Evolutionary conservation across 2,329 filamentous ascomycete genomes (phyloP), one percentile per base, ranked within the genome.

Genomic region (Helotiales sp.): DNA sequence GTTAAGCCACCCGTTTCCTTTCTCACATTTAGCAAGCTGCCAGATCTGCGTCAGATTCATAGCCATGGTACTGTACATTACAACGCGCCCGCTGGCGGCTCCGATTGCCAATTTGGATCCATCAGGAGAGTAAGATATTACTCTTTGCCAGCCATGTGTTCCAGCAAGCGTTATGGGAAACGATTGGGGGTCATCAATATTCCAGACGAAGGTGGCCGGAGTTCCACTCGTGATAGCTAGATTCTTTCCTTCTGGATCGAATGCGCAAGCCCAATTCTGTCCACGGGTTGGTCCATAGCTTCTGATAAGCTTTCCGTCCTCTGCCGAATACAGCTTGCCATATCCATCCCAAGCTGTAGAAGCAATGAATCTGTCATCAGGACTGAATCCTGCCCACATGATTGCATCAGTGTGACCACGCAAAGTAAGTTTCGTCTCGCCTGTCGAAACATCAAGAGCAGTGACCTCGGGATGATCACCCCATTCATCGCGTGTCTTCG

Each of bases 251-350:
- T 52, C 34, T 12, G 19, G 22, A 2, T 36, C 36, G 25, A 52
- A 52, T 2, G 27, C 49, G 24, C 49, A 52, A 12, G 49, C 34
- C 33, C 49, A 52, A 22, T 52, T 52, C 25, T 52, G 49, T 27
- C 33, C 49, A 29, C 49, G 33, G 19, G 49, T 52, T 3, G 49
- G 49, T 8, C 49, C 49, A 19, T 40, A 29, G 12, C 30, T 24
- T 12, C 34, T 42, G 4, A 52, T 2, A 9, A 40, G 24, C 6
- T 40, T 52, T 17, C 49, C 49, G 5, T 52, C 49, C 30, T 30
- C 30, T 2, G 4, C 22, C 9, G 49, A 38, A 5, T 42, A 52
- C 2, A 52, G 24, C 7, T 52, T 52, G 8, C 27, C 5, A 7
- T 40, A 52, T 2, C 49, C 34, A 22, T 52, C 49, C 49, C 49